These are phyloP conservation scores for Trichoderma hamatum DNA, from an alignment of 2,329 filamentous ascomycete genomes.

Conservation along the genomic window DNA sequence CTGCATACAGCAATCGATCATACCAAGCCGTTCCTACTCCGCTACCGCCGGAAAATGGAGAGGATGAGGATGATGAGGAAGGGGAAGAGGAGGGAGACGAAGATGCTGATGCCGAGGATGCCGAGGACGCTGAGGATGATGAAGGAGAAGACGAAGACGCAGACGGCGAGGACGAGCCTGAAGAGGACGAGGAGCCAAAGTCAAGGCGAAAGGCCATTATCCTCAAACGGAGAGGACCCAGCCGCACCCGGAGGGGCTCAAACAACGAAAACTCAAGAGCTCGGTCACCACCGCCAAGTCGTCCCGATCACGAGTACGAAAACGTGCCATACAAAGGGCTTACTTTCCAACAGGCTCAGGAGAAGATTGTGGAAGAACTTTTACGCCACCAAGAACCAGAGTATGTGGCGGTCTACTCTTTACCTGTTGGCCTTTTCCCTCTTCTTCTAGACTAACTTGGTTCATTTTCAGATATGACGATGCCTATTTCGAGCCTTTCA, in stretches of 20 bases:
- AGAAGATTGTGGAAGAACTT: slow-evolving; percentile 78
- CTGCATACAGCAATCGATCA: slow-evolving; percentile 69
- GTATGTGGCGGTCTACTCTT: slow-evolving; percentile 46
- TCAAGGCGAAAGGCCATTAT: slow-evolving; percentile 46
- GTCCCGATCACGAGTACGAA: slow-evolving; percentile 58
- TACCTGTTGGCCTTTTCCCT: not conserved
- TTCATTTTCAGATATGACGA: slow-evolving; percentile 63
- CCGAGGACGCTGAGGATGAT: slow-evolving; percentile 37
- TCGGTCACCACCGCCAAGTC: slow-evolving; percentile 45
- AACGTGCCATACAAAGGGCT: slow-evolving; percentile 68
- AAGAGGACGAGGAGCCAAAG: slow-evolving; percentile 36
- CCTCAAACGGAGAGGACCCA: slow-evolving; percentile 44
- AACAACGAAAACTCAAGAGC: slow-evolving; percentile 41
- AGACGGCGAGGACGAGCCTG: slow-evolving; percentile 35
- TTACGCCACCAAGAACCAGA: slow-evolving; percentile 68
- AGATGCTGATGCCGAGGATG: slow-evolving; percentile 40
- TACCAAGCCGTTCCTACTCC: slow-evolving; percentile 77
- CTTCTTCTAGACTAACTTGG: slow-evolving; percentile 30
- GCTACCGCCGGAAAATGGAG: slow-evolving; percentile 53
- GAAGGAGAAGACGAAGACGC: slow-evolving; percentile 36
- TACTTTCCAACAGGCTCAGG: slow-evolving; percentile 81
- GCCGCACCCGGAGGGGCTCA: slow-evolving; percentile 41
- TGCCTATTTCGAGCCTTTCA: slow-evolving; percentile 71
- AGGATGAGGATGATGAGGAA: slow-evolving; percentile 38
- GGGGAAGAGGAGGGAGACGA: slow-evolving; percentile 40